Percentiles rank a stretch among this genome's conserved stretches.
These are phyloP conservation scores for Phytophthora litchii DNA, from an alignment of 352 stramenopile species.

Conservation along the genomic window DNA sequence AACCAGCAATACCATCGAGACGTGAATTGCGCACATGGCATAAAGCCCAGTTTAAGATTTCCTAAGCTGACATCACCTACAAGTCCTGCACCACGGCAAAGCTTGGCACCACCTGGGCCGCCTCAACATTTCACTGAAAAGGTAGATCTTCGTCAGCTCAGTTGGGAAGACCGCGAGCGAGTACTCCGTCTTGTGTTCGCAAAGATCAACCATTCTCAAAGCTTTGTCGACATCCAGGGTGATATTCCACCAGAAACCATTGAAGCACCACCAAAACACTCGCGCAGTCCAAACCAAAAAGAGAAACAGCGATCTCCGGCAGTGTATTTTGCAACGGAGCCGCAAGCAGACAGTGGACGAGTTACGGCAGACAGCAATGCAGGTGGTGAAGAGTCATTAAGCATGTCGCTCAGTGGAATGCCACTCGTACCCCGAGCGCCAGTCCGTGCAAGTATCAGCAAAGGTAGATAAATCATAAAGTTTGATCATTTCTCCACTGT, in stretches of 20 bases:
- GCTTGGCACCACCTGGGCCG: constrained; percentile 1
- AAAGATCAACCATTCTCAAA: constrained; percentile 91
- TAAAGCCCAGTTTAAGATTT: constrained; percentile 50
- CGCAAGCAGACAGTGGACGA: constrained; percentile 19
- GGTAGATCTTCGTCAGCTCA: constrained; percentile 89
- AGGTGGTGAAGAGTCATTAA: constrained; percentile 34
- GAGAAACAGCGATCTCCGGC: constrained; percentile 23
- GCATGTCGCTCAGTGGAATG: constrained; percentile 68
- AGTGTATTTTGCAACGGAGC: constrained; percentile 70
- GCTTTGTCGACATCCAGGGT: constrained; percentile 41
- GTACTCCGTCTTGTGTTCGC: constrained; percentile 94
- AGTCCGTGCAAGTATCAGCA: constrained; percentile 11
- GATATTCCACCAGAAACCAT: constrained; percentile 13
- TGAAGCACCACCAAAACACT: constrained; percentile 19
- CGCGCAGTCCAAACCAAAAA: constrained; percentile 22
- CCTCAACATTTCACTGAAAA: constrained; percentile 62
- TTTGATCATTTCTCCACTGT: constrained; percentile 2
- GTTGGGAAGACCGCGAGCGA: constrained; percentile 91
- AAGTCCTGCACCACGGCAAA: constrained; percentile 8
- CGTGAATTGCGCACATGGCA: constrained; percentile 47
- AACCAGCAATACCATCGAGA: constrained; percentile 62
- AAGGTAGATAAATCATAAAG: constrained; percentile 20
- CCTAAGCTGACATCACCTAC: constrained; percentile 46
- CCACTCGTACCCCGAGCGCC: constrained; percentile 39
- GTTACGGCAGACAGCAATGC: constrained; percentile 8